These are phyloP conservation scores for Penicillium sp. DNA, from an alignment of 2,329 filamentous ascomycete genomes.

Conservation along the genomic window DNA sequence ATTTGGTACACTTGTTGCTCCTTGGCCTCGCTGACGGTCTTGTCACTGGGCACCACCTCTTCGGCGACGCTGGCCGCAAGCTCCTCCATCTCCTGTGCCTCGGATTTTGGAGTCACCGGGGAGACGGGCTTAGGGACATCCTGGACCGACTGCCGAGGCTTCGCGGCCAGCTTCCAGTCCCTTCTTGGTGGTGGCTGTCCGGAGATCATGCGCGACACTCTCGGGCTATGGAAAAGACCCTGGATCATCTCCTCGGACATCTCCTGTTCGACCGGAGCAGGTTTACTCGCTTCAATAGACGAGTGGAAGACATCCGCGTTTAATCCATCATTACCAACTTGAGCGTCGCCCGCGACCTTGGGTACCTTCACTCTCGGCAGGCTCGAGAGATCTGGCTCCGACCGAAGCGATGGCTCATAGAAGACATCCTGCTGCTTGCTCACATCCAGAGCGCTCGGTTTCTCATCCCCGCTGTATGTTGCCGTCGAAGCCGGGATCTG, in stretches of 20 bases:
- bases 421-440: constrained; percentile 61
- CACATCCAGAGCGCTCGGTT: constrained; percentile 36
- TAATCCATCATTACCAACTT: constrained; percentile 47
- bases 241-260: constrained; percentile 59
- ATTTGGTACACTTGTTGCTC: constrained; percentile 61
- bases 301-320: constrained; percentile 59
- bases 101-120: constrained; percentile 9
- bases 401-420: constrained; percentile 51
- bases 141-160: neutral
- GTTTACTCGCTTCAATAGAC: constrained; percentile 24
- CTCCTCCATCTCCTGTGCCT: constrained; percentile 44
- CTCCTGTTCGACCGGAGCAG: constrained; percentile 44
- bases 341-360: constrained; percentile 48
- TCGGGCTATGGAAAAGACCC: constrained; percentile 62
- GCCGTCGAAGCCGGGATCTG: constrained; percentile 55
- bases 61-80: constrained; percentile 51
- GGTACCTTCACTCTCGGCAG: constrained; percentile 58
- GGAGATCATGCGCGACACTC: constrained; percentile 57
- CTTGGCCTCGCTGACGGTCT: constrained; percentile 23
- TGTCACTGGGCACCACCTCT: constrained; percentile 31
- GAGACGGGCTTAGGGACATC: neutral
- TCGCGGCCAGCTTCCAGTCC: constrained; percentile 17
- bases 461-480: constrained; percentile 39
- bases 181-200: constrained; percentile 37
- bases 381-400: constrained; percentile 51